Base-by-base conservation (phyloP, 2,329 filamentous ascomycete genomes). In the Botryotinia calthae region DNA sequence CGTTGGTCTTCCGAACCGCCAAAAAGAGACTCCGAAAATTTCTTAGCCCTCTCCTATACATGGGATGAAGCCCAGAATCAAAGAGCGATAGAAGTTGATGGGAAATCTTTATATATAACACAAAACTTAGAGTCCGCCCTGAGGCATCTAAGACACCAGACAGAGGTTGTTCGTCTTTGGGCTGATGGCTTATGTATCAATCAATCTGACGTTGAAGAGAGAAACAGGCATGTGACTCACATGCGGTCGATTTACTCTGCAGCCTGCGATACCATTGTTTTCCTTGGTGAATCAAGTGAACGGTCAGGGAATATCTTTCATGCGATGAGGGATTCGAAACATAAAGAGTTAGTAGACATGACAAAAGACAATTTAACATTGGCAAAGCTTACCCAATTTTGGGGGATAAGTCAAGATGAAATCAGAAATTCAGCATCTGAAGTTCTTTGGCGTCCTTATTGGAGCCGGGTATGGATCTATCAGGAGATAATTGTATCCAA, bases 131-230 rank as follows among this genome's bases (percentile, higher is more conserved):
- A 67, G 22, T 34, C 28, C 18, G 44, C 64, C 18, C 6, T 67
- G 22, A 46, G 64, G 22, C 44, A 54, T 54, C 22, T 66, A 10
- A 46, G 64, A 22, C 16, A 67, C 37, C 31, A 46, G 12, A 34
- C 8, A 20, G 16, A 46, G 9, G 28, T 37, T 34, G 34, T 54
- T 37, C 20, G 16, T 25, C 28, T 67, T 25, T 54, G 64, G 64
- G 28, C 64, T 20, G 46, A 67, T 34, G 44, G n/a, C 9, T 5
- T 67, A 48, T 67, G 64, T 34, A 67, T 67, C 44, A 67, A 67
- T 37, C 20, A 67, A n/a, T 37, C 9, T 16, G 28, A 54, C 25
- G 2, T 31, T 18, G 42, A 67, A 22, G 64, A 67, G 31, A 67
- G 31, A 22, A 67, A 67, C 31, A n/a, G 10, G 28, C 63, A 66